Base-by-base conservation (phyloP, 352 stramenopile genomes). In the Phytophthora agathidicida region DNA sequence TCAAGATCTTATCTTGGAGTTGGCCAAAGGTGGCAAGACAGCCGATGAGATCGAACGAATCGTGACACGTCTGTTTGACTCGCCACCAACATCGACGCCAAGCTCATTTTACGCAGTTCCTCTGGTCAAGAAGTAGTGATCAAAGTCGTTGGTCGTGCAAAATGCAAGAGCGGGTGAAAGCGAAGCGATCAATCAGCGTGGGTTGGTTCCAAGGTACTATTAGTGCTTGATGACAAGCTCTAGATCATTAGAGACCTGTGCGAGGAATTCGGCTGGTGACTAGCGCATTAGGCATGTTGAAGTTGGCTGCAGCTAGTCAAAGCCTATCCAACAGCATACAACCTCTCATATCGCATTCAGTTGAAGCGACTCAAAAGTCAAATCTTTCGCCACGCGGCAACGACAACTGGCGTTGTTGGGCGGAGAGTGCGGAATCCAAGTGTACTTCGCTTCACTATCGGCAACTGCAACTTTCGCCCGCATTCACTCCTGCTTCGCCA, bases 361-460 rank as follows among this genome's bases (percentile, higher is more conserved):
- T 55, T 56, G 38, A 67, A 44, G 42, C 44, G 23, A 27, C 22
- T 10, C 22, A 37, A 22, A 27, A 22, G 58, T 58, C 38, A 55
- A 61, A 69, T 65, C 39, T 60, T 69, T 60, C 22, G 52, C 60
- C 60, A 68, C 60, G 57, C 54, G 47, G 56, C 47, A 39, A 37
- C 17, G 31, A 8, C 48, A 47, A n/a, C n/a, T n/a, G n/a, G n/a
- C n/a, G n/a, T n/a, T n/a, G n/a, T n/a, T n/a, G n/a, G n/a, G 16
- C 8, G 0, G 14, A 30, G 39, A 39, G 43, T 58, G 58, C 58
- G 50, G 50, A 62, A 52, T 53, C 30, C 39, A 10, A 8, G 4
- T n/a, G 43, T 16, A 67, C 35, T 57, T 53, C 13, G 26, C 27
- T 50, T 63, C 45, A 43, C 6, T 58, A 64, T 63, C 11, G 32